A percentile compares a stretch with the other conserved stretches of the same genome.
Conservation (phyloP, 169 alveolate species). For the Perkinsus olseni region DNA sequence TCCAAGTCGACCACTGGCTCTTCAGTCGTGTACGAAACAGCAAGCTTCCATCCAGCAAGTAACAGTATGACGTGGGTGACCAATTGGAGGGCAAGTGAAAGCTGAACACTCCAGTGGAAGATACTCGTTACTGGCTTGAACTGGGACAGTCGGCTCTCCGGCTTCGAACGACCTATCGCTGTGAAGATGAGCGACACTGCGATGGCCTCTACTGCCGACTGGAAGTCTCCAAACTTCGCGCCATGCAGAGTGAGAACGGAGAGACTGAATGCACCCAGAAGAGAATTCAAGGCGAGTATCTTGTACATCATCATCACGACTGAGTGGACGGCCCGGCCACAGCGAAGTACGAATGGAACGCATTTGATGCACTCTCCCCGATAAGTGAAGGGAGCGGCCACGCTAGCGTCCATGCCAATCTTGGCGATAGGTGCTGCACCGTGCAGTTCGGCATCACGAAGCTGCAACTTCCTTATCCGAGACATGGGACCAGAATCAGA, state of each 20-base stretch:
- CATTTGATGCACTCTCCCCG: conserved; percentile 79
- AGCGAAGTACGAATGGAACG: conserved; percentile 61
- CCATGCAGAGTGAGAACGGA: conserved; percentile 91
- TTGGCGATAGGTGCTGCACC: background rate
- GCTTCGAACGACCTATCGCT: conserved; percentile 35
- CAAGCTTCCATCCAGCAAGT: conserved; percentile 16
- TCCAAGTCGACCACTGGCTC: conserved; percentile 47
- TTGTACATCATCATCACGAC: conserved; percentile 91
- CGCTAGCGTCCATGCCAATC: conserved; percentile 80
- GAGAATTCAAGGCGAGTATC: conserved; percentile 85
- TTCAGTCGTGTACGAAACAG: background rate
- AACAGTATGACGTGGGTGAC: background rate
- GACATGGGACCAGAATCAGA: conserved; percentile 40
- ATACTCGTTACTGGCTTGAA: conserved; percentile 28
- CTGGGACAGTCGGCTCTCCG: conserved; percentile 32
- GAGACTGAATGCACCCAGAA: conserved; percentile 85
- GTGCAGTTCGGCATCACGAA: background rate
- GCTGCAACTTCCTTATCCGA: background rate
- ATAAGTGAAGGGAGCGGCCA: conserved; percentile 96
- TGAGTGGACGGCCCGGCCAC: conserved; percentile 90
- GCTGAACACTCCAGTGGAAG: background rate
- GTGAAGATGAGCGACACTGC: conserved; percentile 42
- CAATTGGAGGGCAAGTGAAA: background rate
- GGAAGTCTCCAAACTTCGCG: conserved; percentile 92
- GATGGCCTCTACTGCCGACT: conserved; percentile 70